Evolutionary conservation across 257 asterid genomes (phyloP).

Genomic region (Vinca minor): DNA sequence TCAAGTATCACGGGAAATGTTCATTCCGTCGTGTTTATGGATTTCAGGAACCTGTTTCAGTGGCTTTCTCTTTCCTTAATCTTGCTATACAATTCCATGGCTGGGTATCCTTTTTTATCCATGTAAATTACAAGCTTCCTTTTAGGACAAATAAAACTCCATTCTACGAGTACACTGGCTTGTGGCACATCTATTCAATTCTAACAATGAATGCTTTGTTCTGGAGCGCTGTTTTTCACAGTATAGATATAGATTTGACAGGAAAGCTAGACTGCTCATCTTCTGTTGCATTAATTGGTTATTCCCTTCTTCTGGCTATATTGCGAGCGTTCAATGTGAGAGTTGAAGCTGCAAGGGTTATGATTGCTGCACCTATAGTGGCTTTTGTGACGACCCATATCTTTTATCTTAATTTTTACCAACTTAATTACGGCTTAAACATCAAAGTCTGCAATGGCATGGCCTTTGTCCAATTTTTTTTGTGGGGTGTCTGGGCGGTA

Average conservation of each 20-base stretch:
- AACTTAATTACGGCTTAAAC: constrained; percentile 58
- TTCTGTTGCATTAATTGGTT: constrained; percentile 67
- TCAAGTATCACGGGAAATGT: constrained; percentile 84
- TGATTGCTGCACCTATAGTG: constrained; percentile 75
- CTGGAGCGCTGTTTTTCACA: constrained; percentile 81
- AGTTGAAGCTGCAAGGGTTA: constrained; percentile 77
- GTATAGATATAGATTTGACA: constrained; percentile 73
- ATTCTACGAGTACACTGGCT: constrained; percentile 72
- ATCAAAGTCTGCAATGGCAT: constrained; percentile 53
- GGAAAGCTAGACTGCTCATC: constrained; percentile 77
- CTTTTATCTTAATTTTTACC: constrained; percentile 61
- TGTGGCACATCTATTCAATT: constrained; percentile 68
- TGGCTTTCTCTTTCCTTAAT: constrained; percentile 75
- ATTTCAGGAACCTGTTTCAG: constrained; percentile 92
- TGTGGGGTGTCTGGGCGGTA: constrained; percentile 84
- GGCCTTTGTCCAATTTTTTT: constrained; percentile 37
- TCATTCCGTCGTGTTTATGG: constrained; percentile 67
- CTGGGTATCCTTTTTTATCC: constrained; percentile 81
- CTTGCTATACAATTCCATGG: constrained; percentile 89
- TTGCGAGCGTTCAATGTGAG: constrained; percentile 53
- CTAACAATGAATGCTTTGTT: constrained; percentile 74
- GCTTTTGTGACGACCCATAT: constrained; percentile 71
- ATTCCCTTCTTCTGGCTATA: constrained; percentile 57
- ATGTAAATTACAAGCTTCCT: constrained; percentile 70
- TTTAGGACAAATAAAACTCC: constrained; percentile 55